Evolutionary conservation across 768 basidiomycete species (phyloP).

Genomic region (Trametes meyenii): DNA sequence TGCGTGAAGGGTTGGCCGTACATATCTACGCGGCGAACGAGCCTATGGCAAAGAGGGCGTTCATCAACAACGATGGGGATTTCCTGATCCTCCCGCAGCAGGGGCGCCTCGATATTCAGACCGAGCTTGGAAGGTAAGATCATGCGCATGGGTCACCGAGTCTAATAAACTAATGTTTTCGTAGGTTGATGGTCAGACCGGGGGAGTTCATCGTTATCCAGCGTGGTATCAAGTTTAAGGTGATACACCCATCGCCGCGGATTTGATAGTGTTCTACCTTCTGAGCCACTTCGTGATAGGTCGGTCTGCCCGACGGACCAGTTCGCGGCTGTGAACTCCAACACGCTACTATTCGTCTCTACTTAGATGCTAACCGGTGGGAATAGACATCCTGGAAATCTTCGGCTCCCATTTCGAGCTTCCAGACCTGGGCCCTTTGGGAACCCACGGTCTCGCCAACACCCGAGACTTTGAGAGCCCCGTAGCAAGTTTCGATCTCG

Average conservation of each 20-base stretch:
- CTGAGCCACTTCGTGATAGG: constrained; percentile 30
- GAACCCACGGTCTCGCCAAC: constrained; percentile 68
- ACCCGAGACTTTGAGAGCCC: constrained; percentile 66
- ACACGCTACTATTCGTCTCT: no score
- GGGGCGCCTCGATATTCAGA: constrained; percentile 68
- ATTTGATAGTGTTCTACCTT: not conserved
- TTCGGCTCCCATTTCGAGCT: constrained; percentile 65
- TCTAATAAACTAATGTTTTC: not conserved
- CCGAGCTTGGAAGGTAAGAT: constrained; percentile 66
- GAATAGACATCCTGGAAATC: constrained; percentile 61
- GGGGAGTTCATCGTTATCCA: constrained; percentile 70
- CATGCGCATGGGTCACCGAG: not conserved
- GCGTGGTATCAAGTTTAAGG: constrained; percentile 70
- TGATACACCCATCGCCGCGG: constrained; percentile 21
- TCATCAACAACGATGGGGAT: constrained; percentile 66
- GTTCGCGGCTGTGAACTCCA: constrained; percentile 58
- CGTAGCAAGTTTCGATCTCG: constrained; percentile 66
- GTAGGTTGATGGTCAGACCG: constrained; percentile 60
- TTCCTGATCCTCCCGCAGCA: constrained; percentile 68
- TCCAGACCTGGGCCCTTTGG: constrained; percentile 67
- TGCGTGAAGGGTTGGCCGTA: constrained; percentile 66
- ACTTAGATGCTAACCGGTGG: not conserved
- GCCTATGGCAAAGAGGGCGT: constrained; percentile 63
- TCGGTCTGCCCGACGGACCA: constrained; percentile 58
- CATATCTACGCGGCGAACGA: constrained; percentile 63